Evolutionary conservation across 352 stramenopile species (phyloP), one percentile per base, ranked within the genome.

Genomic region (Thalassiosira livingstoniorum): DNA sequence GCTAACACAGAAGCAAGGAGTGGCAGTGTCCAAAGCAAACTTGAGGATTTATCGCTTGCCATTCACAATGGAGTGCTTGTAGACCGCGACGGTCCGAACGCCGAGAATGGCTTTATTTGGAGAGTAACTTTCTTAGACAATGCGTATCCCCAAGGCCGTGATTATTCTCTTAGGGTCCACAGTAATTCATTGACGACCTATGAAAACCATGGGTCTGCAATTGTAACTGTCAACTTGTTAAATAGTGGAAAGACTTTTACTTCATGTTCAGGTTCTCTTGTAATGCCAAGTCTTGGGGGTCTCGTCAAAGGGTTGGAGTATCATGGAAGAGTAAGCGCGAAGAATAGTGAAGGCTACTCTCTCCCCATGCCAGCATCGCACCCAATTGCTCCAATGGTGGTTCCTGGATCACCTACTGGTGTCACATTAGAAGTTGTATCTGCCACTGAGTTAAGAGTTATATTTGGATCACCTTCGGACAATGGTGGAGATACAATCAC

Each of bases 261-360:
- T 0, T 53, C 77, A 13, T 98, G 96, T 79, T 94, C 83, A 7
- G 96, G 96, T 70, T 91, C 84, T 10, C 90, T 96, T 37, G 85
- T 97, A 2, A 90, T 98, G 27, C 96, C 92, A 32, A 85, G 76
- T 31, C 65, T 82, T 62, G 84, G 95, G 2, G 94, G 91, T 11
- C 90, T 98, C 25, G 96, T 96, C 67, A 98, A 97, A 75, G 96
- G 96, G 0, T 92, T 98, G 57, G 78, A 97, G 25, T 98, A 98
- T 87, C 96, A 98, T 77, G 93, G 95, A 18, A 95, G 96, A 23
- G 96, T 98, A 31, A 97, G 95, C 54, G 95, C 96, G 0, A 97
- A 96, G 82, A 98, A 98, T 83, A 90, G 93, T 55, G 79, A 98
- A 31, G 96, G 96, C 4, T 98, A 98, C 80, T 95, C 92, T 29